Conservation (phyloP, 139 green algal genomes). For the Trebouxia sp. region DNA sequence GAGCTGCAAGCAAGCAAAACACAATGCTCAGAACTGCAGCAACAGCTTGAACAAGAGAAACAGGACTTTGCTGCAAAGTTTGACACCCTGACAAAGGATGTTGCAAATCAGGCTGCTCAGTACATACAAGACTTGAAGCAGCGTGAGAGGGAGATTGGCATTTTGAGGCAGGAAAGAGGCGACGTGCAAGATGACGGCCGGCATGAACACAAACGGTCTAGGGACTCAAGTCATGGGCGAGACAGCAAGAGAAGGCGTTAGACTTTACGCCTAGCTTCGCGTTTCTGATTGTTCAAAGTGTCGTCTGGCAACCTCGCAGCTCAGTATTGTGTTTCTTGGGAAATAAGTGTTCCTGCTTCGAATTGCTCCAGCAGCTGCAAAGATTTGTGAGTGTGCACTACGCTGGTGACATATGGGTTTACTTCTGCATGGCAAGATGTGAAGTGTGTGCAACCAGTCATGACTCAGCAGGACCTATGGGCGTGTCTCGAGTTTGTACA, state of each 20-base stretch:
- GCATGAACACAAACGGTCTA: neutral
- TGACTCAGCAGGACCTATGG: too few relatives aligned
- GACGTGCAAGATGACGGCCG: neutral
- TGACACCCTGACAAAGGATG: neutral
- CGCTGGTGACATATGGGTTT: too few relatives aligned
- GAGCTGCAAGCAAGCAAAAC: neutral
- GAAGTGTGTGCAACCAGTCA: too few relatives aligned
- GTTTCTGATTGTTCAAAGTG: neutral
- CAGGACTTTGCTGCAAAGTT: neutral
- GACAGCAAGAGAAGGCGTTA: slow-evolving; percentile 6
- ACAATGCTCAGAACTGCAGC: neutral
- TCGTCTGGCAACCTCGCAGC: too few relatives aligned
- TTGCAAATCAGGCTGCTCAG: neutral
- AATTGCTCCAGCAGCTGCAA: too few relatives aligned
- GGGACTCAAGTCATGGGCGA: neutral
- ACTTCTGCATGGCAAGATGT: too few relatives aligned
- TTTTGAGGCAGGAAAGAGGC: neutral
- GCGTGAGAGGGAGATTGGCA: neutral
- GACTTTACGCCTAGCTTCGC: too few relatives aligned
- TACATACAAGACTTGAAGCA: neutral
- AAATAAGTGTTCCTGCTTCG: too few relatives aligned
- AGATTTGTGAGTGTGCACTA: too few relatives aligned
- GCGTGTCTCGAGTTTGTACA: too few relatives aligned
- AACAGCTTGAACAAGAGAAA: neutral
- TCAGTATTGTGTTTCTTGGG: too few relatives aligned